Evolutionary conservation across 2,329 filamentous ascomycete species (phyloP), one percentile per base, ranked within the genome.

Genomic region (Xylariomycetidae sp.): DNA sequence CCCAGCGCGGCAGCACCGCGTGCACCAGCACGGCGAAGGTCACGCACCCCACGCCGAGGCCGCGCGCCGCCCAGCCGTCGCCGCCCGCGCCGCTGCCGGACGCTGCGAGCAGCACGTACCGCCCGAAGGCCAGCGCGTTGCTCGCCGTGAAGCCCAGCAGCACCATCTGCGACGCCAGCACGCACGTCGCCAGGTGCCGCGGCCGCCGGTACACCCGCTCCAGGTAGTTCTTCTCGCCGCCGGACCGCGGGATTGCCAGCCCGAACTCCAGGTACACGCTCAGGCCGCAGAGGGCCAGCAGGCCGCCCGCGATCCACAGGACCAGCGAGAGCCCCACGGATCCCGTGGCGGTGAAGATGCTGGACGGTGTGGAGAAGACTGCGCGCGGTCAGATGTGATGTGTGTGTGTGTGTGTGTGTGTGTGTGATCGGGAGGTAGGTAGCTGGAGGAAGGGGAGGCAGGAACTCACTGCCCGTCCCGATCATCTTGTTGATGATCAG

Each of bases 181-280:
- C 65, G 40, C 72, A 75, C 0, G 74, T 76, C 1, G 74, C 68
- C 1, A 81, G 54, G 52, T 77, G 76, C 36, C 66, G 69, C 0
- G 76, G 76, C 15, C 62, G 67, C 2, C 65, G 65, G 56, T 78
- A 80, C 12, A 76, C 71, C n/a, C 71, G 64, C 47, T 81, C 76
- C 10, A 81, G 70, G 48, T 81, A 81, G 52, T 79, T 76, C 63
- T 81, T 81, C 42, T 80, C 76, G 14, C 77, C 77, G 10, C 77
- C 76, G 10, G 72, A 77, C 22, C 70, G 63, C 3, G 76, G 76
- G 22, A 79, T 77, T 4, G 72, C 74, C 4, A 76, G 64, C 16
- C 76, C 76, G 44, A 79, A 79, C 47, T 80, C 77, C 30, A 81
- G 66, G 50, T 73, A 80, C 4, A 82, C 74, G 34, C 68, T 71